Conservation (phyloP, 2,329 filamentous ascomycete genomes). For the Grosmannia huntii region DNA sequence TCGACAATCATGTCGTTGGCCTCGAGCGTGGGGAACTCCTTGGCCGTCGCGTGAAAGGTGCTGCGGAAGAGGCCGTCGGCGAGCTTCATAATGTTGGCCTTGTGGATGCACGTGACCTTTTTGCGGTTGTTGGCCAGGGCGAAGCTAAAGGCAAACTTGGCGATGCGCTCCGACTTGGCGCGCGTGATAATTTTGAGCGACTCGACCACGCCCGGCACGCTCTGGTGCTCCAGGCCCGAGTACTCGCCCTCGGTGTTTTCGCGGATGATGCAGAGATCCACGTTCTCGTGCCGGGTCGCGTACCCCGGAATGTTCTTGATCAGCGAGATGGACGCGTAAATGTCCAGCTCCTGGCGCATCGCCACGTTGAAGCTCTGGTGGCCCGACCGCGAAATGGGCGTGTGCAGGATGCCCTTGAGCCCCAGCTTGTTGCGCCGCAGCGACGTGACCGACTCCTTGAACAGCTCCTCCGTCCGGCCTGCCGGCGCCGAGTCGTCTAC, state of each 20-base stretch:
- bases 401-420: slow-evolving; percentile 97
- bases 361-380: slow-evolving; percentile 99
- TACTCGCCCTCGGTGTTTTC: slow-evolving; percentile 99
- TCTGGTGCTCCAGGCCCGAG: slow-evolving; percentile 97
- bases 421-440: slow-evolving; percentile 98
- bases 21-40: slow-evolving; percentile 92
- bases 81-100: slow-evolving; percentile 99
- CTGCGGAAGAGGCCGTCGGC: slow-evolving; percentile 97
- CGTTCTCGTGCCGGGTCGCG: slow-evolving; percentile 89
- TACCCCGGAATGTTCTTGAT: slow-evolving; percentile 99
- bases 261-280: slow-evolving; percentile 98
- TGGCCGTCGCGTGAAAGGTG: slow-evolving; percentile 85
- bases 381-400: slow-evolving; percentile 87
- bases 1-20: slow-evolving; percentile 99
- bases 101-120: slow-evolving; percentile 99
- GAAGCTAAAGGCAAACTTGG: slow-evolving; percentile 97
- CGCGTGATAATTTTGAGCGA: slow-evolving; percentile 99
- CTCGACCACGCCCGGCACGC: slow-evolving; percentile 89
- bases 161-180: slow-evolving; percentile 97
- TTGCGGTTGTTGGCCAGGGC: slow-evolving; percentile 97
- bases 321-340: slow-evolving; percentile 93
- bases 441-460: slow-evolving; percentile 89
- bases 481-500: slow-evolving; percentile 59
- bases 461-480: slow-evolving; percentile 85
- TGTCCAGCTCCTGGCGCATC: slow-evolving; percentile 96